Conservation (phyloP, 352 stramenopile genomes). For the Pythium graminicola region DNA sequence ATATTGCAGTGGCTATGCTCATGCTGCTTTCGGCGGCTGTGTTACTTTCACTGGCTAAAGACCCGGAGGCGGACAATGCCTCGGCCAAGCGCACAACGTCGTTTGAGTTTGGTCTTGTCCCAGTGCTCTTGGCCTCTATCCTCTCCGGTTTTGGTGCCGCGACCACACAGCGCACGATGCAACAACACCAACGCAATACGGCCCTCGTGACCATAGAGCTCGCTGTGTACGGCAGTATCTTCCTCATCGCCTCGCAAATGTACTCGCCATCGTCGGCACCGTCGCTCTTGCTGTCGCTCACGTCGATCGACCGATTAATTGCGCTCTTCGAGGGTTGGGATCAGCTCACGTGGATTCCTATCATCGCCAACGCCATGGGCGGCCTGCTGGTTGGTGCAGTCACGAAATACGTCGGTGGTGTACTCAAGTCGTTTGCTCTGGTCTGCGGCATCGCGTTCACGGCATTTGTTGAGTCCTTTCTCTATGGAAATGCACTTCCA, state of each 20-base stretch:
- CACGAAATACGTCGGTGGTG: slow-evolving; percentile 86
- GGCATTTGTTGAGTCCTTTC: slow-evolving; percentile 63
- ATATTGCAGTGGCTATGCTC: slow-evolving; percentile 47
- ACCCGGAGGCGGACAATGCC: slow-evolving; percentile 7
- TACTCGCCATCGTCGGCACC: slow-evolving; percentile 22
- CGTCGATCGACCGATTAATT: slow-evolving; percentile 14
- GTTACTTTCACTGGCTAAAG: slow-evolving; percentile 61
- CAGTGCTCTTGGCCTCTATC: slow-evolving; percentile 60
- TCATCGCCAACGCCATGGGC: slow-evolving; percentile 72
- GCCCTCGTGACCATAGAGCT: slow-evolving; percentile 81
- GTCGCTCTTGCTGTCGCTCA: slow-evolving; percentile 20
- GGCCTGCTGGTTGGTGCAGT: slow-evolving; percentile 83
- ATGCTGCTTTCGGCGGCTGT: slow-evolving; percentile 60
- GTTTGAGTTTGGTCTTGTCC: slow-evolving; percentile 59
- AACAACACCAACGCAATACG: slow-evolving; percentile 69
- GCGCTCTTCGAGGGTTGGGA: slow-evolving; percentile 68
- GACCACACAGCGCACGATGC: slow-evolving; percentile 76
- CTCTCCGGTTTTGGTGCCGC: slow-evolving; percentile 70
- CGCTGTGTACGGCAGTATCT: slow-evolving; percentile 65
- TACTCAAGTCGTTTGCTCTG: slow-evolving; percentile 86
- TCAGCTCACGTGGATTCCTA: slow-evolving; percentile 64
- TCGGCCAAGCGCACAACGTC: slow-evolving; percentile 19
- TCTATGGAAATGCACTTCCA: slow-evolving; percentile 59
- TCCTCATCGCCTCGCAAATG: slow-evolving; percentile 47
- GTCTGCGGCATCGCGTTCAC: slow-evolving; percentile 87